Conservation (phyloP, 768 basidiomycete genomes). For the Atractiella rhizophila region DNA sequence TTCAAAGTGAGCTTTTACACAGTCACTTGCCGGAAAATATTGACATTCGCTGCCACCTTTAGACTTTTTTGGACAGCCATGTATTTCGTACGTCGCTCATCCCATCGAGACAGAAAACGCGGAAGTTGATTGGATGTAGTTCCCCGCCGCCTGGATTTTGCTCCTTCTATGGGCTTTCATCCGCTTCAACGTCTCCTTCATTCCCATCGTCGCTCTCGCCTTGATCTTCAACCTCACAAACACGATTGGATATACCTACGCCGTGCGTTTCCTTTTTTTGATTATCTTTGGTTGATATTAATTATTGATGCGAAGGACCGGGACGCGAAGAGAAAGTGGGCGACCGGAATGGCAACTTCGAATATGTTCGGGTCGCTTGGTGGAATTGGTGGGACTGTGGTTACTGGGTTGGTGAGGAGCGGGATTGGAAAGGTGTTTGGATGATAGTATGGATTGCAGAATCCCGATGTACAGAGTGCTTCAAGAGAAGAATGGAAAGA, state of each 20-base stretch:
- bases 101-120: background rate
- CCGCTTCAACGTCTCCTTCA: constrained; percentile 41
- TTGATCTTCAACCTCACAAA: constrained; percentile 90
- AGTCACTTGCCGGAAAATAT: no score
- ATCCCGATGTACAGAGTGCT: no score
- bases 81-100: constrained; percentile 5
- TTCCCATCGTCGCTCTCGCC: constrained; percentile 81
- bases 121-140: constrained; percentile 35
- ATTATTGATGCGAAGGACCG: constrained; percentile 34
- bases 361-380: constrained; percentile 50
- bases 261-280: constrained; percentile 8
- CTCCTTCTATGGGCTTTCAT: constrained; percentile 57
- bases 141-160: constrained; percentile 65
- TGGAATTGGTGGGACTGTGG: constrained; percentile 57
- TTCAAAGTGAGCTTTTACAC: no score
- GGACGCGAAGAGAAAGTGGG: constrained; percentile 82
- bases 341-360: constrained; percentile 41
- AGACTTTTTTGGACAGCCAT: constrained; percentile 17
- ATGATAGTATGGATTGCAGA: no score
- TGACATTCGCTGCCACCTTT: no score
- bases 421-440: constrained; percentile 55
- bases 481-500: no score
- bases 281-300: background rate
- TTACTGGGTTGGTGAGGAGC: constrained; percentile 57
- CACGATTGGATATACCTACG: constrained; percentile 49